phyloP scores from a whole-genome alignment of 2,329 filamentous ascomycete genomes.

The Trichoderma lentiforme region DNA sequence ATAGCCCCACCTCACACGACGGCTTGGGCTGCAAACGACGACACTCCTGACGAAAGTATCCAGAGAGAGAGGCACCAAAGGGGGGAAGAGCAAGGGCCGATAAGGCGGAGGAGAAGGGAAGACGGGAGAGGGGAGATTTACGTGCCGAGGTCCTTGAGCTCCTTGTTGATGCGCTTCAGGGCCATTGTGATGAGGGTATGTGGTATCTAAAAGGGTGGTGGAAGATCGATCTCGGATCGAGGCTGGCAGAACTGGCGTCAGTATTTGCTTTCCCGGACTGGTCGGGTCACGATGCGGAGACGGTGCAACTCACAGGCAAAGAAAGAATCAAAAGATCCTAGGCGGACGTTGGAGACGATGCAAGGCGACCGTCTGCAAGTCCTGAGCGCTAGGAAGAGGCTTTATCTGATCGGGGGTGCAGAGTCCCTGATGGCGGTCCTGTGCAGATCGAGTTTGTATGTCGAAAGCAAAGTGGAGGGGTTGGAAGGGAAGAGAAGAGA shows the following conservation, averaged over 20 bases:
- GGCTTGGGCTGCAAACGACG: slow-evolving; percentile 15
- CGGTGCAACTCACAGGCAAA: slow-evolving; percentile 30
- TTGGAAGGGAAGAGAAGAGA: slow-evolving; percentile 10
- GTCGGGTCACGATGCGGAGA: slow-evolving; percentile 21
- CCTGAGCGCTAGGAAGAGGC: neutral
- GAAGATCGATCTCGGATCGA: slow-evolving; percentile 26
- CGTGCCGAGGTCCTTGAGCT: slow-evolving; percentile 86
- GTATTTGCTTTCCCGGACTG: slow-evolving; percentile 13
- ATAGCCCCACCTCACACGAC: slow-evolving; percentile 16
- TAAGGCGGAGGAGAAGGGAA: slow-evolving; percentile 16
- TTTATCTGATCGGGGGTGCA: slow-evolving; percentile 8
- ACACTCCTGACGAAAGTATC: slow-evolving; percentile 18
- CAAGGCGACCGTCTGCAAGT: slow-evolving; percentile 22
- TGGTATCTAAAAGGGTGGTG: slow-evolving; percentile 24
- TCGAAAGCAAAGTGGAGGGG: slow-evolving; percentile 16
- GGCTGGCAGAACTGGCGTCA: slow-evolving; percentile 14
- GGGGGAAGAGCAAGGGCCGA: slow-evolving; percentile 21
- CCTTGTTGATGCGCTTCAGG: slow-evolving; percentile 93
- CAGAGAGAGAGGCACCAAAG: slow-evolving; percentile 18
- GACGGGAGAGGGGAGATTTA: slow-evolving; percentile 39
- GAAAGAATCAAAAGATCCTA: slow-evolving; percentile 16
- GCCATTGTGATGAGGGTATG: slow-evolving; percentile 59
- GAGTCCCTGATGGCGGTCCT: slow-evolving; percentile 5
- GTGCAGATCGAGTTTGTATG: slow-evolving; percentile 15
- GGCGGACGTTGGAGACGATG: slow-evolving; percentile 20